Evolutionary conservation across 139 green algal genomes (phyloP), one percentile per base, ranked within the genome.

Genomic region (Tetradesmus lagerheimii): DNA sequence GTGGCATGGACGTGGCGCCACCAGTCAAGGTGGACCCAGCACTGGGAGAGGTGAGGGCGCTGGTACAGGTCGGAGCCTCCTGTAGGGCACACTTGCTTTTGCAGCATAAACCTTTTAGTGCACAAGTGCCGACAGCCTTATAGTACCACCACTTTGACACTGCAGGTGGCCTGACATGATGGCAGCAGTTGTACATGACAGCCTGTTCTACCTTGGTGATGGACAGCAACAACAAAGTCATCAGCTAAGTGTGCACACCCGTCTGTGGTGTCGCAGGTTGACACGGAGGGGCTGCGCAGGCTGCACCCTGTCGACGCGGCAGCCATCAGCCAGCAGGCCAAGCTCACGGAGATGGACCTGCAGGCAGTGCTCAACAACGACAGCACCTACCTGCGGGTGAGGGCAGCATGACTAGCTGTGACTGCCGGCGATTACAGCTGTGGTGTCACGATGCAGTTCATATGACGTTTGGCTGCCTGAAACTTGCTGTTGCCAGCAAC

Each of bases 1-100:
- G 93, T n/a, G 91, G 91, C 27, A n/a, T 92, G 27, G 80, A 89
- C 29, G 57, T 27, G 35, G 34, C 86, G 4, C 91, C 93, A 31
- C 90, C 79, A 25, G 74, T 87, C 2, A 91, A 71, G 84, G 37
- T 87, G 74, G 81, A 50, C 53, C 34, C 81, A 57, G 80, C 45
- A 47, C 43, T 86, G 80, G 25, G 45, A 34, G 27, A 66, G 11
- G 57, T 71, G 23, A 62, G 47, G 57, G 50, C 12, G 14, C 8
- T 16, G 50, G 50, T 12, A 64, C 43, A 50, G 43, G 5, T 14
- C 20, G 47, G 8, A 62, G 12, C 8, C 8, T 62, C n/a, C n/a
- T n/a, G n/a, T n/a, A n/a, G n/a, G n/a, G n/a, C n/a, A n/a, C n/a
- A n/a, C 43, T 62, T 62, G n/a, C n/a, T n/a, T n/a, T n/a, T n/a